Evolutionary conservation across 805 yeast species (phyloP).

Genomic region (Monosporozyma yasuniensis): DNA sequence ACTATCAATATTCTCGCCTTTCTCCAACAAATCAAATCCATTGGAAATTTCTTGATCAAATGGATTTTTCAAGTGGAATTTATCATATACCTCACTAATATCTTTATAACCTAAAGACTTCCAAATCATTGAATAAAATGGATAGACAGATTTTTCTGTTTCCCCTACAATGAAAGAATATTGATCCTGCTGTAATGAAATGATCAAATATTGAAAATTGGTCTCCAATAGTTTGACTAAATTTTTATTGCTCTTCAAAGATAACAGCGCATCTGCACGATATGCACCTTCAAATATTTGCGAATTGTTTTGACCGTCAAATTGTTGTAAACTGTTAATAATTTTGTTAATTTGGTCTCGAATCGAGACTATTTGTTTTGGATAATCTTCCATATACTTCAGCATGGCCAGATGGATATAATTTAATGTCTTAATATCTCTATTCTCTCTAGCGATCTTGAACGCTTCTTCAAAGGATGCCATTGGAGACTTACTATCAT

Average conservation of each 20-base stretch:
- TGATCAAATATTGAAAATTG: constrained; percentile 45
- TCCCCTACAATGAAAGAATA: constrained; percentile 1
- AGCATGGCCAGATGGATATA: constrained; percentile 67
- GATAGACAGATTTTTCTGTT: constrained; percentile 1
- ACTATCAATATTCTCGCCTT: constrained; percentile 34
- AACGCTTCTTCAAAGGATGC: constrained; percentile 81
- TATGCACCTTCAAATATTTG: constrained; percentile 44
- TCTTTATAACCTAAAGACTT: constrained; percentile 14
- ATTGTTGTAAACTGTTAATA: constrained; percentile 40
- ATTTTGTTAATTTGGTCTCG: constrained; percentile 57
- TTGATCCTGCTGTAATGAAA: constrained; percentile 39
- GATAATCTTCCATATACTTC: constrained; percentile 59
- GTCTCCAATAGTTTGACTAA: constrained; percentile 44
- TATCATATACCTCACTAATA: constrained; percentile 12
- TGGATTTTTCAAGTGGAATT: background rate
- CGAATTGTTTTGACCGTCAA: constrained; percentile 21
- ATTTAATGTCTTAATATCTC: constrained; percentile 63
- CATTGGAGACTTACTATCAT: constrained; percentile 58
- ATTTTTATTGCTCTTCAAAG: constrained; percentile 43
- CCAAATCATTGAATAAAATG: constrained; percentile 12
- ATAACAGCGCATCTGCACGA: constrained; percentile 52
- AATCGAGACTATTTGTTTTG: constrained; percentile 44
- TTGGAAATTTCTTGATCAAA: constrained; percentile 9
- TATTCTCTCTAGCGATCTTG: constrained; percentile 76
- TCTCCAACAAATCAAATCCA: constrained; percentile 2